Evolutionary conservation across 352 stramenopile genomes (phyloP), one percentile per base, ranked within the genome.

Genomic region (Phytopythium mirpurense): DNA sequence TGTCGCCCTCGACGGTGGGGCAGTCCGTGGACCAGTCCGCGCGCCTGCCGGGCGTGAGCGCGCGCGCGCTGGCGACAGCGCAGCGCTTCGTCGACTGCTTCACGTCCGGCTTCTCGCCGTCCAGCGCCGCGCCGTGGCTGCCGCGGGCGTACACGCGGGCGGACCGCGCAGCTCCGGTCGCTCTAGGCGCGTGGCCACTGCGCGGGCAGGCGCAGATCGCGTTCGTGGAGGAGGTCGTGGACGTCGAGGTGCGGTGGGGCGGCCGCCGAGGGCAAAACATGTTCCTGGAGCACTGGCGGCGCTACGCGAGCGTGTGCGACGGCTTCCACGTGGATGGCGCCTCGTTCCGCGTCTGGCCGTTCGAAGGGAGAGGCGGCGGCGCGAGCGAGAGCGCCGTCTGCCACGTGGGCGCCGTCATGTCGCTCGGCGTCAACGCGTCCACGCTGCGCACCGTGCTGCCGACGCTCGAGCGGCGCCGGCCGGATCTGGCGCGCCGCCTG

Each of bases 231-330:
- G 40, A 55, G 32, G 34, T n/a, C 2, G 43, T 59, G 8, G 55
- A 57, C 19, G 26, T 42, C 9, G 35, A 68, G 12, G 40, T 68
- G 1, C 27, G 18, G 15, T 50, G 60, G 31, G 60, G 60, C 16
- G 35, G 57, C 10, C 21, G 59, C 14, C 38, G 42, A 14, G 63
- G 60, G 0, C 63, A 57, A 16, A 71, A 62, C 29, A 29, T 51
- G n/a, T 61, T 72, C 24, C 34, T 68, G 12, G 63, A 72, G 40
- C 63, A 66, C 32, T 72, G 63, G 63, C 51, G 46, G 6, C 56
- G 56, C 14, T 68, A 58, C 48, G 56, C 63, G 16, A 48, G 42
- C 42, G 12, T 48, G 1, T 34, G 42, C 42, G 42, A 35, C 12
- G 19, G 42, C 23, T 48, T 48, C 23, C 42, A 48, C 42, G 12